Base-by-base conservation (phyloP, 768 basidiomycete species). In the Tulasnella sp. region DNA sequence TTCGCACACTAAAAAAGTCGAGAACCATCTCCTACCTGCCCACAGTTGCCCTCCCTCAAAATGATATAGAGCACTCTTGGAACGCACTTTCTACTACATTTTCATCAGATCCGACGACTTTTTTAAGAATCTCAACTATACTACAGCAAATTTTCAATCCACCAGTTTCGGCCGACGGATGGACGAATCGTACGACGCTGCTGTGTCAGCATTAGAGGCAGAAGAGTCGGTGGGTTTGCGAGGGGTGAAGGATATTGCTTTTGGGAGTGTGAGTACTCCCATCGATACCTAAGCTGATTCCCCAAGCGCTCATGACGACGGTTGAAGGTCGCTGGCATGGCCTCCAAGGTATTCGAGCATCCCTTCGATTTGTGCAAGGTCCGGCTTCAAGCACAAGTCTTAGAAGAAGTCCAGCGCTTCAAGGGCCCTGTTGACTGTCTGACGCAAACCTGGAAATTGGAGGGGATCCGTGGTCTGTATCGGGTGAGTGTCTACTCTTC, bases 281-380 rank as follows among this genome's bases (percentile, higher is more conserved):
- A 44, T 75, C 78, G 67, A 72, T 79, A 35, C 78, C 48, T 55
- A 74, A 71, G 72, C 77, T 37, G 32, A 44, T n/a, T 32, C 42
- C 39, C n/a, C n/a, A 15, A 79, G 70, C 79, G 76, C 20, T 69
- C 46, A 75, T 44, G 69, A 29, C 48, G 70, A 67, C 46, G 71
- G 16, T 51, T 37, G 35, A 26, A 95, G 94, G 84, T 90, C 77
- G 94, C 96, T 77, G 96, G 96, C 35, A 95, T 97, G 87, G 86
- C 89, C 11, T 91, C 95, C 29, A 94, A 95, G 84, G 86, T 95
- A 20, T 91, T 98, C 80, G 96, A 97, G 85, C 95, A 98, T 83
- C 97, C 97, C 0, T 95, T 97, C 82, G 96, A 98, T 84, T 89
- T 99, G 46, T 92, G 95, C 77, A 98, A 98, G 86, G 96, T 98